These are phyloP conservation scores for Parathielavia appendiculata DNA, from an alignment of 495 filamentous ascomycete genomes.

Conservation along the genomic window DNA sequence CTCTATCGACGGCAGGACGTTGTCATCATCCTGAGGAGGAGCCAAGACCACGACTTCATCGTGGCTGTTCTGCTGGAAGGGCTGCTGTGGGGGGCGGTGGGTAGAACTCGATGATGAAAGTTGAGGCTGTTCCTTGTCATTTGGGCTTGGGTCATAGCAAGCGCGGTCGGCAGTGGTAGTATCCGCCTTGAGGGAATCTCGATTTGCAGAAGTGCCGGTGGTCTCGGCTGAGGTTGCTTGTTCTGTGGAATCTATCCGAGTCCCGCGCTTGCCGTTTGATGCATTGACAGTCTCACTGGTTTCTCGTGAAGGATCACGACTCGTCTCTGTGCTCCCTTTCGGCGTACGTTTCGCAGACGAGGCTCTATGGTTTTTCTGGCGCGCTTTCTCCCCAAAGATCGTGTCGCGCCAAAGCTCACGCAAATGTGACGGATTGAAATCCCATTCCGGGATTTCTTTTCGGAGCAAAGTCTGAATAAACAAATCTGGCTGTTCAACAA, in stretches of 20 bases:
- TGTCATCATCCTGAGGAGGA: not conserved
- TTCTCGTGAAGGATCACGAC: not conserved
- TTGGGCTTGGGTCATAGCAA: not conserved
- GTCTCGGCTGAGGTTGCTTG: not conserved
- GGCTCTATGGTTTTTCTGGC: slow-evolving; percentile 25
- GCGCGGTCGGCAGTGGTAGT: not conserved
- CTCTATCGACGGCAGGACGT: slow-evolving; percentile 9
- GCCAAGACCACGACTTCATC: not conserved
- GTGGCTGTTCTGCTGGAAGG: not conserved
- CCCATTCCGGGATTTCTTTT: slow-evolving; percentile 33
- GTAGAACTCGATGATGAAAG: not conserved
- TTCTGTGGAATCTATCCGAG: not conserved
- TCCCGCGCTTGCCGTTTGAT: not conserved
- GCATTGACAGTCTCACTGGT: not conserved
- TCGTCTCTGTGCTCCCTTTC: slow-evolving; percentile 1
- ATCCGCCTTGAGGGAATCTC: not conserved
- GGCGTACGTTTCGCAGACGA: not conserved
- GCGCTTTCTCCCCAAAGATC: slow-evolving; percentile 35
- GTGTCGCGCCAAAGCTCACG: slow-evolving; percentile 36
- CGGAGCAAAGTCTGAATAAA: slow-evolving; percentile 47
- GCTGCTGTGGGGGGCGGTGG: not conserved
- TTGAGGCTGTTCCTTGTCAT: not conserved
- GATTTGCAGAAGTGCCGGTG: not conserved
- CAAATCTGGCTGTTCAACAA: slow-evolving; percentile 60
- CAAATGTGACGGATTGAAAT: slow-evolving; percentile 31